Evolutionary conservation across 2,329 filamentous ascomycete genomes (phyloP).

Genomic region (Colletotrichum sp.): DNA sequence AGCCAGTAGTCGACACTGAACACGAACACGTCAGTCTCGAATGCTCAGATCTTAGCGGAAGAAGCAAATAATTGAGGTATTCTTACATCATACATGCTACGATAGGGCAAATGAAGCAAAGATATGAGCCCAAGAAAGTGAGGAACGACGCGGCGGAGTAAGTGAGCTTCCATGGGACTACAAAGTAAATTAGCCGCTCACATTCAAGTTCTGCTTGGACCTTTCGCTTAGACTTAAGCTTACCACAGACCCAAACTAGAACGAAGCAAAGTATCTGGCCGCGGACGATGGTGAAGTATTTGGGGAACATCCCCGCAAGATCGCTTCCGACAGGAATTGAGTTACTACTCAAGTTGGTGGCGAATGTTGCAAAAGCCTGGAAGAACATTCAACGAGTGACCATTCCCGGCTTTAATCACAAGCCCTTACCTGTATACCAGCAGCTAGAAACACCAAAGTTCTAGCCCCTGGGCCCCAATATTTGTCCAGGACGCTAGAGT

Average conservation of each 20-base stretch:
- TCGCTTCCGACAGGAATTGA: not conserved
- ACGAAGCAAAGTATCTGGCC: not conserved
- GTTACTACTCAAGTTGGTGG: not conserved
- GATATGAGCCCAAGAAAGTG: not conserved
- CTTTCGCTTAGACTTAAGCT: not conserved
- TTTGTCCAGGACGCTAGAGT: not conserved
- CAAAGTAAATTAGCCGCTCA: not conserved
- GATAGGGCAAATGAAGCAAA: not conserved
- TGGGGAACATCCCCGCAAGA: not conserved
- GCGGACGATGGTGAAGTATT: not conserved
- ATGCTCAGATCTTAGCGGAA: not conserved
- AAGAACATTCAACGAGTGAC: accelerated
- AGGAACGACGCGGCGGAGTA: not conserved
- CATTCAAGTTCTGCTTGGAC: no score
- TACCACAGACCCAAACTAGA: not conserved
- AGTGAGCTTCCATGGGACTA: not conserved
- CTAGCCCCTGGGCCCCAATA: not conserved
- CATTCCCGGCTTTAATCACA: accelerated
- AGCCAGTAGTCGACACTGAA: not conserved
- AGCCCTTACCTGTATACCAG: not conserved
- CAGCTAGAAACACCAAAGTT: not conserved
- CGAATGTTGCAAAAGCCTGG: not conserved
- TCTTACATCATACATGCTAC: not conserved
- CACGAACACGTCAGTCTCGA: not conserved
- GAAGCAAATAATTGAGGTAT: not conserved